phyloP scores from a whole-genome alignment of 176 grass and related monocot genomes.

The Saccharum spontaneum region DNA sequence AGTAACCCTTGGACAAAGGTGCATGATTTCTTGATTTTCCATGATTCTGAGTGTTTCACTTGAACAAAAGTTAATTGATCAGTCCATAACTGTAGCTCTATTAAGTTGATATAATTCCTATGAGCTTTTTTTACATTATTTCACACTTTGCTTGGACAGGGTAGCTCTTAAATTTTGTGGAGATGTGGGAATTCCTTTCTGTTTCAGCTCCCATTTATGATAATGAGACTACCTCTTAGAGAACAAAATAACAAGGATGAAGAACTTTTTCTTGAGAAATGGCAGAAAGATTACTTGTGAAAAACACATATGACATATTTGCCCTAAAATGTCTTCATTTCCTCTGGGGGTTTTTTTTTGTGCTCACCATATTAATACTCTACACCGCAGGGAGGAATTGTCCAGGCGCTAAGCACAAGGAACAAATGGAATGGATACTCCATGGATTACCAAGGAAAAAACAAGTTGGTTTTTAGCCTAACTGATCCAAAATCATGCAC shows the following conservation, averaged over 20 bases:
- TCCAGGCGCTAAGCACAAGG: conserved; percentile 69
- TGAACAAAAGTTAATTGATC: conserved; percentile 19
- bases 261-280: conserved; percentile 22
- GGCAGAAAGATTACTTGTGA: conserved; percentile 3
- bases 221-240: not conserved
- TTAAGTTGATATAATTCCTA: conserved; percentile 12
- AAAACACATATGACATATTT: not conserved
- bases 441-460: conserved; percentile 59
- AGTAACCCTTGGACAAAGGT: conserved; percentile 11
- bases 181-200: conserved; percentile 22
- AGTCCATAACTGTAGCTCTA: conserved; percentile 7
- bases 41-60: conserved; percentile 21
- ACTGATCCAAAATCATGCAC: conserved; percentile 71
- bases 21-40: not conserved
- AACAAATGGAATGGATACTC: conserved; percentile 81
- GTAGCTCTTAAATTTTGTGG: conserved; percentile 17
- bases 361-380: not conserved
- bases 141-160: not conserved
- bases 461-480: conserved; percentile 72
- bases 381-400: conserved; percentile 64
- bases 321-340: not conserved
- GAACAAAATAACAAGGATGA: not conserved
- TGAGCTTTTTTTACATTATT: conserved; percentile 12
- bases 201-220: conserved; percentile 16
- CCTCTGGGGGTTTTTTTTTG: conserved; percentile 27